Evolutionary conservation across 371 early-diverging fungal genomes (phyloP).

Genomic region (Mortierella sp.): DNA sequence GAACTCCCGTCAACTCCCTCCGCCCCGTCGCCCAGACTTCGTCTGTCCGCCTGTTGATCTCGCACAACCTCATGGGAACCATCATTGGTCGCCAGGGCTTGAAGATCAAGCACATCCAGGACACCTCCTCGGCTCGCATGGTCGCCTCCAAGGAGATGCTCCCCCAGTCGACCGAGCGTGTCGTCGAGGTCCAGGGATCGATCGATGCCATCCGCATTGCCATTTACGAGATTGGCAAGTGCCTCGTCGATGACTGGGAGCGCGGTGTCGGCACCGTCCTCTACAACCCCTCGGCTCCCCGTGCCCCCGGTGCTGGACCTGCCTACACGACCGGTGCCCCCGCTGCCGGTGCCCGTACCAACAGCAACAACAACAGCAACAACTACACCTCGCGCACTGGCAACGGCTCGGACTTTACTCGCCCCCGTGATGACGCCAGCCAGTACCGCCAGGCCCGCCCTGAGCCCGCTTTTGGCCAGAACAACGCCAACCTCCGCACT

Average conservation of each 20-base stretch:
- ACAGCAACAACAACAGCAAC: conserved; percentile 36
- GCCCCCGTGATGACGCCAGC: conserved; percentile 34
- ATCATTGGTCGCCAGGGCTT: conserved; percentile 90
- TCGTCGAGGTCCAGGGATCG: conserved; percentile 85
- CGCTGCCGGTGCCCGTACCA: conserved; percentile 35
- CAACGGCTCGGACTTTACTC: conserved; percentile 63
- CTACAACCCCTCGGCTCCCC: conserved; percentile 72
- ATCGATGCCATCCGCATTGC: conserved; percentile 80
- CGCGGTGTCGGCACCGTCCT: conserved; percentile 77
- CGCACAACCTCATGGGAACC: conserved; percentile 89
- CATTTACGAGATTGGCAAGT: conserved; percentile 81
- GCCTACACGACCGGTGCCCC: conserved; percentile 35
- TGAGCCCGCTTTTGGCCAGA: conserved; percentile 53
- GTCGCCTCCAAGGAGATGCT: conserved; percentile 88
- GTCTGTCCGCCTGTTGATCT: conserved; percentile 82
- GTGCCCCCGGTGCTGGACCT: conserved; percentile 35
- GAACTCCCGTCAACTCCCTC: conserved; percentile 61
- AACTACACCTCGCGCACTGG: conserved; percentile 72
- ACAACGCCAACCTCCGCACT: conserved; percentile 72
- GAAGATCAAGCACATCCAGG: conserved; percentile 91
- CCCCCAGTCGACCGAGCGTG: conserved; percentile 88
- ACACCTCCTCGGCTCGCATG: conserved; percentile 83
- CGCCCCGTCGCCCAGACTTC: conserved; percentile 55
- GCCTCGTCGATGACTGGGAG: conserved; percentile 79
- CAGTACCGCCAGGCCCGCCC: conserved; percentile 46